Evolutionary conservation across 805 yeast genomes (phyloP).

Genomic region (Wickerhamomyces xylosicus): DNA sequence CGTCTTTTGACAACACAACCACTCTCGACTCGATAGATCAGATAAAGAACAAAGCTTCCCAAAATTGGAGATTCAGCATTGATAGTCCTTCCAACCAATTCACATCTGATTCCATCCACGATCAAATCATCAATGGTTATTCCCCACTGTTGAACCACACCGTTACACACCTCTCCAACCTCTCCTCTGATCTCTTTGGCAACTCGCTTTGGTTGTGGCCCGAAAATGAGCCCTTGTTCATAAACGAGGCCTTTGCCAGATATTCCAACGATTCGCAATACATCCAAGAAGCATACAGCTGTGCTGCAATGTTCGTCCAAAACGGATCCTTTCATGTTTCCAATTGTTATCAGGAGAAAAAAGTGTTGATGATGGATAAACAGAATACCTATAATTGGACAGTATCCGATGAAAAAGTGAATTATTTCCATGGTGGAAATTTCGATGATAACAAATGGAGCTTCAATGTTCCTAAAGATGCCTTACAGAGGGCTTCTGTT

Average conservation of each 20-base stretch:
- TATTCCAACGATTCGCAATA: conserved; percentile 7
- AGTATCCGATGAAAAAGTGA: conserved; percentile 21
- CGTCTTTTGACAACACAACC: conserved; percentile 2
- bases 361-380: conserved; percentile 45
- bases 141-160: conserved; percentile 50
- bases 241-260: conserved; percentile 11
- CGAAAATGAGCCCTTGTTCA: conserved; percentile 35
- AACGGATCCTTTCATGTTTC: conserved; percentile 49
- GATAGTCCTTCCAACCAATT: conserved; percentile 36
- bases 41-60: conserved; percentile 9
- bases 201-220: conserved; percentile 70
- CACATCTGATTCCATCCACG: conserved; percentile 25
- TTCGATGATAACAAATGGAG: conserved; percentile 21
- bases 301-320: conserved; percentile 28
- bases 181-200: conserved; percentile 24
- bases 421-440: conserved; percentile 30
- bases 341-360: conserved; percentile 47
- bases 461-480: conserved; percentile 40
- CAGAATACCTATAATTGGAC: conserved; percentile 33
- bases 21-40: too few species aligned
- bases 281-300: conserved; percentile 27
- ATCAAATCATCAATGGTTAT: conserved; percentile 44
- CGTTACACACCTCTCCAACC: conserved; percentile 14
- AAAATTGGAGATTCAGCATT: conserved; percentile 28
- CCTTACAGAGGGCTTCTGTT: conserved; percentile 32